Evolutionary conservation across 305 asterid species (phyloP), one percentile per base, ranked within the genome.

Genomic region (Rubia tinctorum): DNA sequence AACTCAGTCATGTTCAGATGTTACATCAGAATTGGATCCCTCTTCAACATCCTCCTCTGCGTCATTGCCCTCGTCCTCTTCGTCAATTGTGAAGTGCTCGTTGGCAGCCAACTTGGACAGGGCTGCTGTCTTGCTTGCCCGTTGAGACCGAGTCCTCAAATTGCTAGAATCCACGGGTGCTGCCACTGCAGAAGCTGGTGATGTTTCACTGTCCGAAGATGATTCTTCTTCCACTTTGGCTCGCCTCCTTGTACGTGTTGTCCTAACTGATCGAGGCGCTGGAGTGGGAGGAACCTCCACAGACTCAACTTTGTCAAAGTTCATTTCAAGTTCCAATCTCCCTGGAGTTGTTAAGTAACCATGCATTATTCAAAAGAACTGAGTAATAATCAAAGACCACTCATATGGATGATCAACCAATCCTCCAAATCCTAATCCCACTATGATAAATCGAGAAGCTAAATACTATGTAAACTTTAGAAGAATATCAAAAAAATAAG

Each of bases 61-160:
- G 1, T 53, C 23, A 22, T 53, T 22, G 0, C 7, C 59, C 7
- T 75, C 78, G 15, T 83, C 92, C 30, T 79, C 86, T 84, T 92
- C 99, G 2, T 83, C 86, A n/a, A 90, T 89, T 79, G 73, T 81
- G 44, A 75, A 5, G 5, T 84, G 71, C n/a, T 81, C 72, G 71
- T 82, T 83, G 70, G 90, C 80, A 2, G 88, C 75, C 81, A 92
- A 82, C 82, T 81, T 92, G 39, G 88, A 13, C 93, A 93, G 17
- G 47, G 96, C 98, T 62, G 85, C 94, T 30, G 95, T 85, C 86
- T 91, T 93, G 88, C 98, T 89, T 59, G 96, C 97, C 82, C 98
- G 85, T 68, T 93, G 96, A 6, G 97, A 87, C 23, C 96, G 89
- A 64, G 84, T 76, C 84, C 86, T 75, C 53, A n/a, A 51, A 72